Conservation (phyloP, 257 asterid species). For the Pogostemon cablin region DNA sequence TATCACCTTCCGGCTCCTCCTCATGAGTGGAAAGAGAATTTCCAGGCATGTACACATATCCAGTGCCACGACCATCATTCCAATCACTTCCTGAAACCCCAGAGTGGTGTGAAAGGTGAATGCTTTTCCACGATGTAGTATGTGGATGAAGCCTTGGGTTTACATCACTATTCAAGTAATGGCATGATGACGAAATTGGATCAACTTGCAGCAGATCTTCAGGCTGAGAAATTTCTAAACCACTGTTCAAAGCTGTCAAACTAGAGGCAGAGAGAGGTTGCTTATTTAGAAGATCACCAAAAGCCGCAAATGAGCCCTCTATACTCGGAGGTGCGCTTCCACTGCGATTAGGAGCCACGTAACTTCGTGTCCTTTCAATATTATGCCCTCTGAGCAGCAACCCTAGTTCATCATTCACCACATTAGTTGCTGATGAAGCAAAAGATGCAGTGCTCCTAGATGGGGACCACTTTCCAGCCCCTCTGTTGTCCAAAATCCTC, state of each 20-base stretch:
- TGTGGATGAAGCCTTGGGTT: slow-evolving; percentile 56
- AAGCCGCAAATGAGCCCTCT: slow-evolving; percentile 72
- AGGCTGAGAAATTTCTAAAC: slow-evolving; percentile 35
- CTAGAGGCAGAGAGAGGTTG: slow-evolving; percentile 38
- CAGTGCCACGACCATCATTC: slow-evolving; percentile 48
- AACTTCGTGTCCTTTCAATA: slow-evolving; percentile 47
- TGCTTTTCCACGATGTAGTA: slow-evolving; percentile 43
- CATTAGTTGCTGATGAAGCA: slow-evolving; percentile 41
- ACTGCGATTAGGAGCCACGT: slow-evolving; percentile 63
- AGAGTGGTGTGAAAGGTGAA: slow-evolving; percentile 40
- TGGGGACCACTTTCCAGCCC: slow-evolving; percentile 64
- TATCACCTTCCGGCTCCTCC: slow-evolving; percentile 79
- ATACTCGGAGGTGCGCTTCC: slow-evolving; percentile 96
- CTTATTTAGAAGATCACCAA: slow-evolving; percentile 47
- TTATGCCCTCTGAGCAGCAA: slow-evolving; percentile 58
- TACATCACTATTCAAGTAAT: slow-evolving; percentile 42
- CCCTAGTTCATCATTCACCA: slow-evolving; percentile 69
- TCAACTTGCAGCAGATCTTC: slow-evolving; percentile 46
- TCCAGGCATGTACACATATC: slow-evolving; percentile 43
- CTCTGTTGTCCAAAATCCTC: slow-evolving; percentile 60
- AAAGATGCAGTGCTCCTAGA: slow-evolving; percentile 51
- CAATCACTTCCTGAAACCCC: slow-evolving; percentile 48
- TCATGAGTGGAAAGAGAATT: slow-evolving; percentile 71
- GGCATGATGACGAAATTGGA: slow-evolving; percentile 44
- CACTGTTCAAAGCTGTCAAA: slow-evolving; percentile 40